Conservation (phyloP, 2,329 filamentous ascomycete genomes). For the Pestalotiopsis sp. region DNA sequence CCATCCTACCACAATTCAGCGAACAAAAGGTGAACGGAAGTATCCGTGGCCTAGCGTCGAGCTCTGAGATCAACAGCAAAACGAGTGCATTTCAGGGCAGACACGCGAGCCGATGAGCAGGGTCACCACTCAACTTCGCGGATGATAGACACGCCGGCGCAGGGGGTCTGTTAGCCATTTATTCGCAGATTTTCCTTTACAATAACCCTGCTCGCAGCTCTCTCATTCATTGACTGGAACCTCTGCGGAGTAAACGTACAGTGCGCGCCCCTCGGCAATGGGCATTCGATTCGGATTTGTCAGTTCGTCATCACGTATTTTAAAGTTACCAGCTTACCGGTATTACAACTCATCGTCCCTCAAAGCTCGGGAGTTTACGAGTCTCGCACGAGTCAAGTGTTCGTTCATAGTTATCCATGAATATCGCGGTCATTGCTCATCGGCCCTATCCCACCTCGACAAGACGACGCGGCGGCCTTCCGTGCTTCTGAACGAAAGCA, state of each 20-base stretch:
- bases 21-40: background rate
- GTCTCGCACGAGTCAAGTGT: constrained; percentile 4
- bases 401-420: background rate
- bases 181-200: constrained; percentile 1
- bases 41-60: background rate
- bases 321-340: background rate
- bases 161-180: background rate
- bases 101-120: background rate
- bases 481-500: background rate
- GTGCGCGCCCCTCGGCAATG: background rate
- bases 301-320: background rate
- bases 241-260: background rate
- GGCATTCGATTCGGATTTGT: background rate
- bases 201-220: background rate
- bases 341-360: background rate
- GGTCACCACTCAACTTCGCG: background rate
- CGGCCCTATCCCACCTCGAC: background rate
- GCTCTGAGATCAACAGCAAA: background rate
- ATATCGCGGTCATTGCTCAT: background rate
- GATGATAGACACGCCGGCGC: background rate
- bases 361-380: background rate
- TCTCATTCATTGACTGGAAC: background rate
- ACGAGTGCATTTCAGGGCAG: background rate
- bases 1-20: background rate
- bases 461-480: background rate